Percentiles rank a stretch among this genome's conserved stretches.
Conservation (phyloP, 306 rosid species). For the Trifolium fragiferum region DNA sequence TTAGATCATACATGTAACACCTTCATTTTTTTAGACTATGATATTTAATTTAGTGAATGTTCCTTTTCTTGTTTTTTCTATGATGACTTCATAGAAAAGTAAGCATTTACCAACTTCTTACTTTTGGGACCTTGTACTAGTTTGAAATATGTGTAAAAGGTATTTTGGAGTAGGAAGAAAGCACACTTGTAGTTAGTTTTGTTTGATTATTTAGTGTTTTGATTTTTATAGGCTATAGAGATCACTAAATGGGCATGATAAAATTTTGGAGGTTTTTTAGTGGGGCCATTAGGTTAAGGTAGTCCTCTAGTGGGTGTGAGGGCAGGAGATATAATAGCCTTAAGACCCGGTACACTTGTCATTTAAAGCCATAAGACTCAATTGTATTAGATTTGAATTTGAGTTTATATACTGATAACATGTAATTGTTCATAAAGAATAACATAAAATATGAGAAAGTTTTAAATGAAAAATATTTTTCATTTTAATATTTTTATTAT, state of each 20-base stretch:
- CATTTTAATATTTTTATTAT: no score
- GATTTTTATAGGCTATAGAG: background rate
- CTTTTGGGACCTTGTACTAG: constrained; percentile 49
- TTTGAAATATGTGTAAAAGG: constrained; percentile 51
- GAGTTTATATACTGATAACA: background rate
- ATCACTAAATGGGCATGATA: background rate
- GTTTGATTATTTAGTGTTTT: background rate
- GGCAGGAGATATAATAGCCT: background rate
- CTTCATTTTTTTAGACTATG: constrained; percentile 23
- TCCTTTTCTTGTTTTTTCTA: constrained; percentile 9
- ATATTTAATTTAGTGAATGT: constrained; percentile 20
- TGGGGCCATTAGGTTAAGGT: background rate
- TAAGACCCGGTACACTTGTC: background rate
- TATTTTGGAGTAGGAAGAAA: constrained; percentile 42
- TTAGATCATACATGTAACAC: constrained; percentile 61
- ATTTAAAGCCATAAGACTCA: background rate
- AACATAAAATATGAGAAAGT: background rate
- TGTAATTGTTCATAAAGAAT: background rate
- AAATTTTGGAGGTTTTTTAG: background rate
- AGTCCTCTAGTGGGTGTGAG: background rate
- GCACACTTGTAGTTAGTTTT: constrained; percentile 18
- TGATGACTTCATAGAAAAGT: constrained; percentile 43
- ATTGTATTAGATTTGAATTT: background rate
- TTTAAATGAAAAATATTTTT: no score
- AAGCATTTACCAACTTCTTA: constrained; percentile 58